Conservation (phyloP, 2,329 filamentous ascomycete genomes). For the Aureobasidium vineae region DNA sequence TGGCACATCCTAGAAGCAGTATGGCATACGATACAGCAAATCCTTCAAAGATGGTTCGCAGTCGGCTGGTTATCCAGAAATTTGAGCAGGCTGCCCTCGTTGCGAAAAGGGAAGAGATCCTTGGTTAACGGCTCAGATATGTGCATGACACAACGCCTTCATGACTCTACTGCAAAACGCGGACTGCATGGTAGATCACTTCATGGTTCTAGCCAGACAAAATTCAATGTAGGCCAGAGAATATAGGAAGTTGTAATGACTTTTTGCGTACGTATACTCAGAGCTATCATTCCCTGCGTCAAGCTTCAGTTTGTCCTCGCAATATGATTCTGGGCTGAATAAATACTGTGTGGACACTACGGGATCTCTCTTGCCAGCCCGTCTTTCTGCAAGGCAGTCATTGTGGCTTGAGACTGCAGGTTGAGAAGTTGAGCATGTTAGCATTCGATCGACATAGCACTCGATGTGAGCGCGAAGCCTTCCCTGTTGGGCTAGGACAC, state of each 20-base stretch:
- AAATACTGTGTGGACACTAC: not conserved
- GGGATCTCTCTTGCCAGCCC: not conserved
- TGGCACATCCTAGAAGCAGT: not conserved
- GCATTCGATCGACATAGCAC: not conserved
- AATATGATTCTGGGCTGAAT: not conserved
- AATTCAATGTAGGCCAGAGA: not conserved
- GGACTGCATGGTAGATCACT: not conserved
- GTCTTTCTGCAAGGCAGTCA: not conserved
- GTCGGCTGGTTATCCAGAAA: no score
- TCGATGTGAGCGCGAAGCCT: not conserved
- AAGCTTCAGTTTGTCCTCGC: not conserved
- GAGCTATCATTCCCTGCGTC: not conserved
- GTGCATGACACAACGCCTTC: no score
- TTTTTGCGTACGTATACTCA: not conserved
- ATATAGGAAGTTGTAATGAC: not conserved
- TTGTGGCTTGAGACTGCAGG: not conserved
- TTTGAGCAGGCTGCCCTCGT: no score
- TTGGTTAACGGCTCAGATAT: no score
- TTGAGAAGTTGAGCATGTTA: not conserved
- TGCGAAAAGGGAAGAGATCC: no score
- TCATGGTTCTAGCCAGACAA: not conserved
- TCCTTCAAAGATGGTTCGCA: not conserved
- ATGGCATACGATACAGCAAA: not conserved
- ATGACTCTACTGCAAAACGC: not conserved
- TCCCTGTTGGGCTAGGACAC: not conserved